Base-by-base conservation (phyloP, 176 grass and related monocot genomes). In the Eleusine indica region DNA sequence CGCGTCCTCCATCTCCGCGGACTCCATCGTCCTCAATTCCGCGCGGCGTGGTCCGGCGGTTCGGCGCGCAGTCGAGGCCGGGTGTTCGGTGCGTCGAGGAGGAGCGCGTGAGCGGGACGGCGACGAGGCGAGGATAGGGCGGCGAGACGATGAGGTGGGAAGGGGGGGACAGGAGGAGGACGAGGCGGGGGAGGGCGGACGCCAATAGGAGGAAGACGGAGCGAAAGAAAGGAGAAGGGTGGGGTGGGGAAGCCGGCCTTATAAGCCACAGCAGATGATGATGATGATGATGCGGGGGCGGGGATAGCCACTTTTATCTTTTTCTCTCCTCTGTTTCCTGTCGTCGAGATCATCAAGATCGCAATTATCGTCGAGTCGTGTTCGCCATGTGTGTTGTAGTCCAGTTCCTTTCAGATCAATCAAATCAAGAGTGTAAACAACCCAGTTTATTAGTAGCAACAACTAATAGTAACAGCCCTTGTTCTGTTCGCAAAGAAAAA, bases 1-100 rank as follows among this genome's bases (percentile, higher is more conserved):
- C 88, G 82, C 79, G 73, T 61, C 88, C 49, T 90, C 84, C 84
- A 86, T 90, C 75, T 74, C 88, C 14, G 47, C 48, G 7, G 47
- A 61, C 52, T 83, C 68, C 79, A 77, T 74, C 78, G 64, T 67
- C 67, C 57, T 80, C n/a, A 29, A 68, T 62, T 77, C 87, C 62
- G 70, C 48, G 75, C 28, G 51, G 43, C 60, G 37, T 5, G 29
- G 1, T 7, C 67, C 56, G 56, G 18, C 21, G 56, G 6, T 7
- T 16, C 53, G 53, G 53, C 3, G 53, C 17, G 53, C 53, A 19
- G 16, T 16, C 15, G 14, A 17, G 51, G 15, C 51, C 32, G 32
- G 32, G 32, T 54, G 51, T 54, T 54, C n/a, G 19, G 54, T 2
- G 54, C 17, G 54, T 58, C 8, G 57, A 25, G 21, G 21, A 22